Evolutionary conservation across 208 protist genomes (phyloP).

Genomic region (Acanthamoeba sp.): DNA sequence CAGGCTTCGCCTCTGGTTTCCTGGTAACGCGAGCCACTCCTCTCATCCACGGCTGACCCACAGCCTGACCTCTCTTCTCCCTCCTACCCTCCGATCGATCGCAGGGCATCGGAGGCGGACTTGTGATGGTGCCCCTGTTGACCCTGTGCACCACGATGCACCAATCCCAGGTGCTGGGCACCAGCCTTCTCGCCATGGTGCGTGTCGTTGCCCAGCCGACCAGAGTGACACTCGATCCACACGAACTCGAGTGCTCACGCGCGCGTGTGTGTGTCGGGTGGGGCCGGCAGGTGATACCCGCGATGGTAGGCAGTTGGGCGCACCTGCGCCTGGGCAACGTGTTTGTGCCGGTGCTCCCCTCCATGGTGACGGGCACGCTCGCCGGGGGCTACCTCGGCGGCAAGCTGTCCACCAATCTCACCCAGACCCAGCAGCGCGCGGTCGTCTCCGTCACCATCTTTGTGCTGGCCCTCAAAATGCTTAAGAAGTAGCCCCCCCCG

Average conservation of each 20-base stretch:
- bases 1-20: not conserved
- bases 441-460: not conserved
- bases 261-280: not conserved
- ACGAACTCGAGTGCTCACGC: too few species aligned
- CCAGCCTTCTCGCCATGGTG: constrained; percentile 59
- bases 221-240: too few species aligned
- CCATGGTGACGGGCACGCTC: constrained; percentile 19
- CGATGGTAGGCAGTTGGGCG: not conserved
- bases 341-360: not conserved
- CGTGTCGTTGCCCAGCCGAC: not conserved
- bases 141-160: constrained; percentile 19
- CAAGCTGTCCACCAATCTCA: not conserved
- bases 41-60: not conserved
- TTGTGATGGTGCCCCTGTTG: constrained; percentile 44
- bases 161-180: constrained; percentile 23
- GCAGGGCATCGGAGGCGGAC: constrained; percentile 9
- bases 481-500: not conserved
- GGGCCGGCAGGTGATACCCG: not conserved
- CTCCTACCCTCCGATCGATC: not conserved
- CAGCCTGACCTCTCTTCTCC: not conserved
- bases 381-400: constrained; percentile 30
- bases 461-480: not conserved
- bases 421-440: constrained; percentile 1
- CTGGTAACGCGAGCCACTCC: not conserved
- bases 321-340: constrained; percentile 41